These are phyloP conservation scores for Osmozyma mogii DNA, from an alignment of 805 yeast genomes.

Conservation along the genomic window DNA sequence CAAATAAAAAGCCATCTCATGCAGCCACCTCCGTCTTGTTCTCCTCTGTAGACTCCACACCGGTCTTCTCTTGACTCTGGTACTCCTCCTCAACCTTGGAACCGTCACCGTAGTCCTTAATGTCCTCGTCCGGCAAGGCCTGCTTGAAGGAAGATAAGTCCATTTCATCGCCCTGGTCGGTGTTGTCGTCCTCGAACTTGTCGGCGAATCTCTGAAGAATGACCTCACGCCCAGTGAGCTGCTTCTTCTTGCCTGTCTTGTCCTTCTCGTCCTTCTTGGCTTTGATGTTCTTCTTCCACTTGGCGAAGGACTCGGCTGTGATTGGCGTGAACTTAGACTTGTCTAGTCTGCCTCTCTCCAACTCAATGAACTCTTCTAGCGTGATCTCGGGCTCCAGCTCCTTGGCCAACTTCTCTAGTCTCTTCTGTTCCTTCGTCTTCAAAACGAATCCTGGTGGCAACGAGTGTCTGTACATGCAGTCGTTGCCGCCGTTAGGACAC, in stretches of 20 bases:
- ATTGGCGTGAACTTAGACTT: conserved; percentile 74
- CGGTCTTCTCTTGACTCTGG: conserved; percentile 2
- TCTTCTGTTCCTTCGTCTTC: conserved; percentile 93
- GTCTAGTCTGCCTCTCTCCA: conserved; percentile 83
- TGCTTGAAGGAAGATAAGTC: conserved; percentile 53
- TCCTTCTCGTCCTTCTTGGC: conserved; percentile 41
- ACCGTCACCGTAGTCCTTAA: conserved; percentile 70
- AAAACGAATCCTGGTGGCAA: conserved; percentile 94
- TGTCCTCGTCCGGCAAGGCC: conserved; percentile 40
- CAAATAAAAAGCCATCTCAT: too few species aligned
- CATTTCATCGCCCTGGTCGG: conserved; percentile 41
- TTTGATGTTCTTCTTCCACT: conserved; percentile 73
- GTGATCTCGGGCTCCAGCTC: conserved; percentile 86
- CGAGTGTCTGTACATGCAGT: conserved; percentile 91
- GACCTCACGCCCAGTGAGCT: conserved; percentile 61
- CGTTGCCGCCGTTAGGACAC: conserved; percentile 91
- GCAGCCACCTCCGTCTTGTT: not conserved
- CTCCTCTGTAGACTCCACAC: too few species aligned
- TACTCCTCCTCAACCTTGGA: conserved; percentile 8
- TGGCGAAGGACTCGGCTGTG: conserved; percentile 66
- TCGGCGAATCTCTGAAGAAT: conserved; percentile 53
- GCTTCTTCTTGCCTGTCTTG: conserved; percentile 18
- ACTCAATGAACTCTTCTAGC: conserved; percentile 90
- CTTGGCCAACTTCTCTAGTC: conserved; percentile 76
- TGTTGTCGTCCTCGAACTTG: conserved; percentile 43